phyloP scores from a whole-genome alignment of 805 yeast species.

The Metschnikowia koreensis region DNA sequence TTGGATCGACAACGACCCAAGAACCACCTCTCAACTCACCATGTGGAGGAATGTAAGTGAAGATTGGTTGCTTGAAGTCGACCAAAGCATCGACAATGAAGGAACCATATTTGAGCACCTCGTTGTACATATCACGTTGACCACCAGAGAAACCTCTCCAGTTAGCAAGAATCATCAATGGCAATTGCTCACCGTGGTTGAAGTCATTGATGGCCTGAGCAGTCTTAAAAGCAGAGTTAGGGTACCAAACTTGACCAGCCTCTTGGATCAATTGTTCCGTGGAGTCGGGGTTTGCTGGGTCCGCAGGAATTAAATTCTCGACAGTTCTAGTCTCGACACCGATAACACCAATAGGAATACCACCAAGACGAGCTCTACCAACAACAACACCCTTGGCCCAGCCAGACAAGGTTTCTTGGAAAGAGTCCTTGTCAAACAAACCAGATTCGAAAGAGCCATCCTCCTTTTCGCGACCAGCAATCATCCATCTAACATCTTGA shows the following conservation, averaged over 20 bases:
- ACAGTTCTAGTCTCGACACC: conserved; percentile 91
- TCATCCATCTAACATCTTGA: conserved; percentile 93
- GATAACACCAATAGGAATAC: conserved; percentile 97
- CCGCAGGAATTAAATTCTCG: conserved; percentile 93
- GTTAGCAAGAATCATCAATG: conserved; percentile 95
- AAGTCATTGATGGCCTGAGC: conserved; percentile 98
- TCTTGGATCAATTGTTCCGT: conserved; percentile 85
- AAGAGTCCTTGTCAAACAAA: conserved; percentile 86
- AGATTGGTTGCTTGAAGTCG: conserved; percentile 93
- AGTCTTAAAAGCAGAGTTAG: conserved; percentile 98
- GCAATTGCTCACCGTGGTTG: conserved; percentile 97
- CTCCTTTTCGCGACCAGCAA: conserved; percentile 74
- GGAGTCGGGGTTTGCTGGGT: conserved; percentile 96
- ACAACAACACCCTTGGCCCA: conserved; percentile 99
- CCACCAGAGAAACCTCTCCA: conserved; percentile 99
- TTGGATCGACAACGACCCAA: conserved; percentile 99
- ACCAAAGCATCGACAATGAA: conserved; percentile 96
- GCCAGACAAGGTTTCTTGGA: conserved; percentile 94
- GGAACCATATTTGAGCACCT: conserved; percentile 95
- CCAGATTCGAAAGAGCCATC: conserved; percentile 78
- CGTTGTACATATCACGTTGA: conserved; percentile 99
- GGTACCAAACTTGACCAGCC: conserved; percentile 99
- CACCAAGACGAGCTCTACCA: conserved; percentile 98
- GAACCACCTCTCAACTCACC: conserved; percentile 99
- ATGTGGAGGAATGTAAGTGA: conserved; percentile 95